These are phyloP conservation scores for Viridothelium virens DNA, from an alignment of 495 filamentous ascomycete species.

Conservation along the genomic window DNA sequence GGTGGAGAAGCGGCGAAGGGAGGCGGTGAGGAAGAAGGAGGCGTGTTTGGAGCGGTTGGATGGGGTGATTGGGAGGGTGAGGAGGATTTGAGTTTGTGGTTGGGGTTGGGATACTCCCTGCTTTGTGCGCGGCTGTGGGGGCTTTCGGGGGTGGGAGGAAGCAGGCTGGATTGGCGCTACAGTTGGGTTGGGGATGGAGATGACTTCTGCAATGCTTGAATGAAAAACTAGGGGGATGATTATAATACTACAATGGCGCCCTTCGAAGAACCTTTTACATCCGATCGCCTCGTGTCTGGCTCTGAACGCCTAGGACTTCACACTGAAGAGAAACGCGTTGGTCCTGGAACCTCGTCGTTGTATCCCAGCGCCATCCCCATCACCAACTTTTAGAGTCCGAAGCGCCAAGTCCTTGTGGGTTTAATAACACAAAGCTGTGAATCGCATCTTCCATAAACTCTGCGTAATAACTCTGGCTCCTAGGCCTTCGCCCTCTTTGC, in stretches of 20 bases:
- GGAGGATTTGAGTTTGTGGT: conserved; percentile 2
- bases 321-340: not conserved
- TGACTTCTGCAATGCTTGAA: no score
- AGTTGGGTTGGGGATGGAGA: no score
- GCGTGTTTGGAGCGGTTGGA: conserved; percentile 60
- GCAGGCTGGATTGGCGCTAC: no score
- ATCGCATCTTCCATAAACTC: not conserved
- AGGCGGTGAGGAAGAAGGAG: conserved; percentile 65
- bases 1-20: conserved; percentile 62
- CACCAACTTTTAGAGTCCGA: not conserved
- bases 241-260: no score
- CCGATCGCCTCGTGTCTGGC: not conserved
- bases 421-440: not conserved
- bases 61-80: conserved; percentile 50
- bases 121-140: not conserved
- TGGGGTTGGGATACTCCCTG: no score
- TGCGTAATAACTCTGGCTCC: not conserved
- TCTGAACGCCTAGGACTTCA: not conserved
- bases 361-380: not conserved
- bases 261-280: no score
- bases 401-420: not conserved
- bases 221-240: no score
- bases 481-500: conserved; percentile 29
- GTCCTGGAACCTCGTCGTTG: not conserved
- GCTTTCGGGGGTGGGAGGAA: no score